Conservation (phyloP, 768 basidiomycete genomes). For the Pleurotus tuber-regium region DNA sequence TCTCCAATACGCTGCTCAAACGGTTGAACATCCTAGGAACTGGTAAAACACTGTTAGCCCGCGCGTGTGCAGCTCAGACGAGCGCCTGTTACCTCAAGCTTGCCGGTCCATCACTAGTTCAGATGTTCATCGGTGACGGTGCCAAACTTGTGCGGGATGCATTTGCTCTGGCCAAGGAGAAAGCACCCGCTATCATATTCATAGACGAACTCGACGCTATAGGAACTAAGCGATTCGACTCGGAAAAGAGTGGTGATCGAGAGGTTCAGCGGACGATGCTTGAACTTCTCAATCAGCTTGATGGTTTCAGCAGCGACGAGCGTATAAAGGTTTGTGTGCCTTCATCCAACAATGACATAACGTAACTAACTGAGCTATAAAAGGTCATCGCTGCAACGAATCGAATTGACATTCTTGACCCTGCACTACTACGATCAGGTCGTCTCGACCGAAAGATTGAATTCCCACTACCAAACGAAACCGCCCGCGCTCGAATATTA, state of each 20-base stretch:
- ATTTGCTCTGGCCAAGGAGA: constrained; percentile 97
- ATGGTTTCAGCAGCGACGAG: constrained; percentile 96
- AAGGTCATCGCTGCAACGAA: constrained; percentile 99
- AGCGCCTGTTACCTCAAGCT: constrained; percentile 98
- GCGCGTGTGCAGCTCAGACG: constrained; percentile 97
- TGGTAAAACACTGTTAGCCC: constrained; percentile 95
- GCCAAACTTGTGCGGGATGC: constrained; percentile 98
- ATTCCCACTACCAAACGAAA: constrained; percentile 95
- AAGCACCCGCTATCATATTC: constrained; percentile 98
- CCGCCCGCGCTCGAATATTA: constrained; percentile 92
- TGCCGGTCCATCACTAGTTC: constrained; percentile 95
- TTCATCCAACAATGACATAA: too few species aligned
- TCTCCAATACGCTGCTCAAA: too few species aligned
- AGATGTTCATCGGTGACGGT: constrained; percentile 99
- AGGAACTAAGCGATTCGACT: constrained; percentile 97
- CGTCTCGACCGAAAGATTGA: constrained; percentile 98
- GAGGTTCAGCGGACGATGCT: constrained; percentile 99
- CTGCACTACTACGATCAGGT: constrained; percentile 96
- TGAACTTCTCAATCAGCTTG: constrained; percentile 95
- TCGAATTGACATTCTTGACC: constrained; percentile 97
- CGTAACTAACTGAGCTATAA: too few species aligned
- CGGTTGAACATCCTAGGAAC: too few species aligned
- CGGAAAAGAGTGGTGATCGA: constrained; percentile 97
- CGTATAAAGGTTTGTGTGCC: constrained; percentile 90
- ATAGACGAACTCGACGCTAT: constrained; percentile 99